Base-by-base conservation (phyloP, 2,329 filamentous ascomycete genomes). In the Metarhizium robertsii region DNA sequence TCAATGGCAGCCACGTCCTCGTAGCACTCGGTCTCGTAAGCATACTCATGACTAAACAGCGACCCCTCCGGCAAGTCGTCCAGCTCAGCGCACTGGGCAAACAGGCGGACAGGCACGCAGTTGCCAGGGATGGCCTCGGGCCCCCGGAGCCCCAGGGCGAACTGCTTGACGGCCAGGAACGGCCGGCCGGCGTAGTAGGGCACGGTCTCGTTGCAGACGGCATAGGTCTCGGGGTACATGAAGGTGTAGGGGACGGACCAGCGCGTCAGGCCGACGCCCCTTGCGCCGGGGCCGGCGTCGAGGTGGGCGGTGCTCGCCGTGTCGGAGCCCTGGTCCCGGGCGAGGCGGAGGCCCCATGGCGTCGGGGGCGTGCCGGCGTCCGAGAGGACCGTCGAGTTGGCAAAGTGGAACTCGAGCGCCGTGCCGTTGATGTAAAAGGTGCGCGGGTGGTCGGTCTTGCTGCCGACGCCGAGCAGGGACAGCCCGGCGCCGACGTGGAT, bases 361-460 rank as follows among this genome's bases (percentile, higher is more conserved):
- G 40, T 62, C 8, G 32, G 56, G 11, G 56, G 56, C 4, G 34
- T 53, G 54, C 46, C 54, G 14, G 0, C 5, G 34, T 57, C 55
- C 1, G 55, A 52, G 8, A 54, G 20, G 52, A 57, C 55, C 6
- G 48, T 54, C 43, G 55, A 50, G 11, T 14, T 36, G n/a, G 34
- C 55, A 25, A 36, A 64, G 18, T 61, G 60, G 6, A 70, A 59
- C 43, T 74, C 68, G 6, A 63, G 56, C 13, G 67, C 67, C 13
- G 76, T 77, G 61, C 73, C 75, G 61, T 80, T 80, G 55, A 75
- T 66, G 70, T 79, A 80, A 62, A 79, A 80, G 56, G 74, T 58
- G 38, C 65, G 65, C 7, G 57, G 53, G 7, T 60, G 60, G n/a
- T 49, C 20, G 34, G 57, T 52, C 32, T 64, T 60, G 20, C 60